Base-by-base conservation (phyloP, 441 rosid species). In the Pelargonium australe region DNA sequence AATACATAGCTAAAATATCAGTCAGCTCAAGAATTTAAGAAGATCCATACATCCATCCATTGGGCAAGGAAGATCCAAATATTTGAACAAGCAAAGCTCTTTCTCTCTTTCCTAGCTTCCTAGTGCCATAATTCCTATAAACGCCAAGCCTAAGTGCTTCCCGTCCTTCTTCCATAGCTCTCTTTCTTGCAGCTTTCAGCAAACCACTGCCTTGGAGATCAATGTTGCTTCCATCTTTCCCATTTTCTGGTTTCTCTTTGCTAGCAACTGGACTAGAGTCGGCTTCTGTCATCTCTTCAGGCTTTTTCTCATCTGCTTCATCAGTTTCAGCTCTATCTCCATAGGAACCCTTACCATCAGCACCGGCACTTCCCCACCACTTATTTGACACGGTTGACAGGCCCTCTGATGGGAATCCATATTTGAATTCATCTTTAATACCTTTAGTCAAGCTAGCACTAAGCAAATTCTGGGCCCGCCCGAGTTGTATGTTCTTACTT, bases 321-420 rank as follows among this genome's bases (percentile, higher is more conserved):
- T 70, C 75, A 17, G 58, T 69, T 60, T 76, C 83, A 58, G 66
- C 66, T 65, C 67, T 81, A 64, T 68, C 79, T 14, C 17, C 73
- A 62, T 47, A 40, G 5, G 40, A 41, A 31, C 20, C 51, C 20
- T 70, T 70, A 66, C 41, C 78, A 71, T 69, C 76, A 19, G 66
- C 74, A 37, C 63, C 71, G 77, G 76, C 43, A 66, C 79, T 75
- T 25, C 82, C 89, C 96, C 93, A 87, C 93, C 96, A 89, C 77
- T 83, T 87, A 65, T 83, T 77, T 2, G 86, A 76, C 57, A 74
- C 70, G 10, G 79, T 69, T 0, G 83, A 77, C 68, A 89, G 84
- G 63, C 93, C 91, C 28, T 74, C 72, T 4, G 86, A 81, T 61
- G 96, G 96, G 66, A 89, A 87, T 60, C 96, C 96, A 65, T 65